A percentile compares a stretch with the other conserved stretches of the same genome.
phyloP scores from a whole-genome alignment of 1,284 basidiomycete species.

The Mycena citricolor region DNA sequence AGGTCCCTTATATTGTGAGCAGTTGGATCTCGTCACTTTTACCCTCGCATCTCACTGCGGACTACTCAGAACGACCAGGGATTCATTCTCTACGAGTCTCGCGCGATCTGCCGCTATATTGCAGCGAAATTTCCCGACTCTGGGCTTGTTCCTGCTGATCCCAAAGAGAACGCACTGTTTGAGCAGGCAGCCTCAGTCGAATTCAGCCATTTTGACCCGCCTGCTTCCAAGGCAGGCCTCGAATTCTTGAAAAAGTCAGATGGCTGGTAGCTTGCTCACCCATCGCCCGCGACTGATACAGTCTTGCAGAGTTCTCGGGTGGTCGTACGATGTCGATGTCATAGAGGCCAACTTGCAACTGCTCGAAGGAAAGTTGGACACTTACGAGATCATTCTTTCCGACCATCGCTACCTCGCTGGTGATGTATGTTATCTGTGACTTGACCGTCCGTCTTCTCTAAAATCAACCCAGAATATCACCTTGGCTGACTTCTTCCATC shows the following conservation, averaged over 20 bases:
- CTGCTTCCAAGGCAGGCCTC: constrained; percentile 29
- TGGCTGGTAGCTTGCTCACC: neutral
- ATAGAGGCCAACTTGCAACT: constrained; percentile 32
- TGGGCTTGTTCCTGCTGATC: constrained; percentile 4
- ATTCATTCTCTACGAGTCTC: constrained; percentile 22
- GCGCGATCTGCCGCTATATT: constrained; percentile 22
- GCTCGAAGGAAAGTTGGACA: constrained; percentile 43
- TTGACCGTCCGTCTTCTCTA: neutral
- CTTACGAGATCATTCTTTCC: constrained; percentile 50
- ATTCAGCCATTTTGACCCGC: constrained; percentile 37
- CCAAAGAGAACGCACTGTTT: neutral
- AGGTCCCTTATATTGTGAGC: constrained; percentile 23
- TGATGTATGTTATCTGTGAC: constrained; percentile 34
- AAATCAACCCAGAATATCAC: constrained; percentile 5
- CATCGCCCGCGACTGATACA: neutral
- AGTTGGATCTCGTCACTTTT: neutral
- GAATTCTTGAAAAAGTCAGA: constrained; percentile 32
- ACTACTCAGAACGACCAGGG: constrained; percentile 42
- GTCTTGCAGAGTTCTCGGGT: neutral
- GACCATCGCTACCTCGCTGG: constrained; percentile 54
- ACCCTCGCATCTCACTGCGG: neutral
- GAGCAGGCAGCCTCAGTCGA: constrained; percentile 12
- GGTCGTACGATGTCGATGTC: constrained; percentile 31
- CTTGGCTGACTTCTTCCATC: constrained; percentile 15
- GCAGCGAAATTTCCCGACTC: constrained; percentile 26